These are phyloP conservation scores for Penicillium tannophilum DNA, from an alignment of 495 filamentous ascomycete species.

Conservation along the genomic window DNA sequence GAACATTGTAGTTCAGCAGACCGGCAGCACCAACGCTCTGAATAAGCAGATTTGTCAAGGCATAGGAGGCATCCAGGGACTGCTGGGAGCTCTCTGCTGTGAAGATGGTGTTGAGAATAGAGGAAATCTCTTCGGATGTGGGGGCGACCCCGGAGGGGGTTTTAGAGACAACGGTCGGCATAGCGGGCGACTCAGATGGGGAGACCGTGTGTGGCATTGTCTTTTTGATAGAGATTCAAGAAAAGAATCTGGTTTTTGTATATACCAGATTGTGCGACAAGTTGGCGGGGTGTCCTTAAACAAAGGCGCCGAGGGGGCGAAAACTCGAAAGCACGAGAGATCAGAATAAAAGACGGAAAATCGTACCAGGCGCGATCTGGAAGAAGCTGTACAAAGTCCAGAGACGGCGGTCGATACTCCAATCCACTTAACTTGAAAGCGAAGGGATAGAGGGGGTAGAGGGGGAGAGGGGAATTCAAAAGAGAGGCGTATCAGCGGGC, in stretches of 20 bases:
- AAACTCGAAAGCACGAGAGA: slow-evolving; percentile 9
- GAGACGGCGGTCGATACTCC: slow-evolving; percentile 12
- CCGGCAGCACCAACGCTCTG: slow-evolving; percentile 78
- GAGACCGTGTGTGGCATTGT: slow-evolving; percentile 70
- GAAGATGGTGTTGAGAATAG: slow-evolving; percentile 75
- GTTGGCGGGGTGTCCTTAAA: slow-evolving; percentile 5
- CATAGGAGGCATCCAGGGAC: slow-evolving; percentile 85
- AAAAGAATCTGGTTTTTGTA: slow-evolving; percentile 10
- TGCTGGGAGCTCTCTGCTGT: slow-evolving; percentile 77
- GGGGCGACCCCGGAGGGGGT: slow-evolving; percentile 58
- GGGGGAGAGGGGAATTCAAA: slow-evolving; percentile 8
- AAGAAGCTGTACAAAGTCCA: slow-evolving; percentile 15
- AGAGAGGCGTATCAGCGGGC: slow-evolving; percentile 15
- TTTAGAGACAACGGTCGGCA: slow-evolving; percentile 64
- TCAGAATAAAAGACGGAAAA: background rate
- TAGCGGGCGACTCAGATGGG: slow-evolving; percentile 57
- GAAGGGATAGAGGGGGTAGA: slow-evolving; percentile 5
- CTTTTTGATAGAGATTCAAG: slow-evolving; percentile 5
- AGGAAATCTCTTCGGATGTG: slow-evolving; percentile 69
- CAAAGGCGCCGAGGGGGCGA: slow-evolving; percentile 18
- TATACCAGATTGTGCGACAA: slow-evolving; percentile 12
- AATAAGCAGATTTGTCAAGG: slow-evolving; percentile 75
- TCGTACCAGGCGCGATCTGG: slow-evolving; percentile 10
- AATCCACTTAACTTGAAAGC: slow-evolving; percentile 17
- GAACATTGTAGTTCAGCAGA: slow-evolving; percentile 71